Evolutionary conservation across 139 green algal species (phyloP).

Genomic region (Tetraselmis striata): DNA sequence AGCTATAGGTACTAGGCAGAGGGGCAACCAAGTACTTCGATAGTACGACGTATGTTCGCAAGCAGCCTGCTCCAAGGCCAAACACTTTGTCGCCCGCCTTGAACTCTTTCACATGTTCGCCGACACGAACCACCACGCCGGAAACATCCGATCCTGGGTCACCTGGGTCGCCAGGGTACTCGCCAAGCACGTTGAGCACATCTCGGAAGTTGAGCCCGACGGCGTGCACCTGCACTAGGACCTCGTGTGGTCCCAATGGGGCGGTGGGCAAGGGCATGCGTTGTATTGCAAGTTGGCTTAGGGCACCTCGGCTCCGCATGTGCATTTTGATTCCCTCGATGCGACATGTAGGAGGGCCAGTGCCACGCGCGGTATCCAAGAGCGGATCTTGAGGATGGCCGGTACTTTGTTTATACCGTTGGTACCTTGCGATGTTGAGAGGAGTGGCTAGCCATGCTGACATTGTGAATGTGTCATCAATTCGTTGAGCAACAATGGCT

Average conservation of each 20-base stretch:
- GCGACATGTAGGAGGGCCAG: too few species aligned
- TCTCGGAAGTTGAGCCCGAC: constrained; percentile 85
- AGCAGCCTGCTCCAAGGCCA: constrained; percentile 64
- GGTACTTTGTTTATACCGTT: too few species aligned
- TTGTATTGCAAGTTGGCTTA: neutral
- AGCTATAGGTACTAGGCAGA: neutral
- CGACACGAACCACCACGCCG: constrained; percentile 59
- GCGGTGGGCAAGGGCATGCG: neutral
- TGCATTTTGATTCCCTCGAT: neutral
- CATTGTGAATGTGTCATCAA: too few species aligned
- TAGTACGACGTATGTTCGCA: constrained; percentile 48
- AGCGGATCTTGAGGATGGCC: too few species aligned
- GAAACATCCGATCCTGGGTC: constrained; percentile 68
- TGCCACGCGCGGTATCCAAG: too few species aligned
- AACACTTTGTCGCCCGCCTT: constrained; percentile 62
- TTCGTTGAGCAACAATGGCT: too few species aligned
- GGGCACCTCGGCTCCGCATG: too few species aligned
- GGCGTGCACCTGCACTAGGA: constrained; percentile 54
- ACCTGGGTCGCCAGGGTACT: constrained; percentile 85
- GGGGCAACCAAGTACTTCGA: neutral
- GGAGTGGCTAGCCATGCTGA: neutral
- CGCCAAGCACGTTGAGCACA: constrained; percentile 71
- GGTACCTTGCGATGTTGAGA: neutral
- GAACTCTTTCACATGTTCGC: constrained; percentile 10
- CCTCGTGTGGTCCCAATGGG: neutral